Evolutionary conservation across 768 basidiomycete genomes (phyloP).

Genomic region (Ramaria sp.): DNA sequence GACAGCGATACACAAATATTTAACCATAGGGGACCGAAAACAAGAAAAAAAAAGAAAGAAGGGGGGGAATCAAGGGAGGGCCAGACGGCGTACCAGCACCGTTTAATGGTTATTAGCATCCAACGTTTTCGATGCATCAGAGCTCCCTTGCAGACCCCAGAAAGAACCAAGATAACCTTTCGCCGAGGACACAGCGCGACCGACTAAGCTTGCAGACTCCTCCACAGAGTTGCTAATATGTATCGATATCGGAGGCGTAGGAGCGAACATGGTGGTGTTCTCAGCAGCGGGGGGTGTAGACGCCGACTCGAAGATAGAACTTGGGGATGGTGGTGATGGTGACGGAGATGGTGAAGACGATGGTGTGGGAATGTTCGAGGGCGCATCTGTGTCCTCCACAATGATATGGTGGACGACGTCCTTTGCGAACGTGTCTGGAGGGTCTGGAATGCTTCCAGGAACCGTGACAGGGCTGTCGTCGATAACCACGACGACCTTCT

Average conservation of each 20-base stretch:
- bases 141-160: conserved; percentile 26
- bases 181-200: conserved; percentile 63
- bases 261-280: no score
- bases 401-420: no score
- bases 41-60: no score
- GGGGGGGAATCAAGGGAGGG: neutral
- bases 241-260: neutral
- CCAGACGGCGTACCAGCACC: neutral
- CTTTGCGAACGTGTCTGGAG: neutral
- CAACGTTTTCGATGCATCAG: neutral
- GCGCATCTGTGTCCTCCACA: neutral
- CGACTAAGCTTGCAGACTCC: conserved; percentile 35
- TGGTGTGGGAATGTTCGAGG: neutral
- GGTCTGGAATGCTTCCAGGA: neutral
- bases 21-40: neutral
- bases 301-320: neutral
- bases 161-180: conserved; percentile 63
- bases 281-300: neutral
- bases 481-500: neutral
- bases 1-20: conserved; percentile 1
- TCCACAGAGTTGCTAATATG: neutral
- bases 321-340: no score
- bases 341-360: no score
- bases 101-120: neutral
- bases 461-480: neutral